A percentile compares a stretch with the other conserved stretches of the same genome.
Evolutionary conservation across 306 rosid species (phyloP).

Genomic region (Casuarina equisetifolia): DNA sequence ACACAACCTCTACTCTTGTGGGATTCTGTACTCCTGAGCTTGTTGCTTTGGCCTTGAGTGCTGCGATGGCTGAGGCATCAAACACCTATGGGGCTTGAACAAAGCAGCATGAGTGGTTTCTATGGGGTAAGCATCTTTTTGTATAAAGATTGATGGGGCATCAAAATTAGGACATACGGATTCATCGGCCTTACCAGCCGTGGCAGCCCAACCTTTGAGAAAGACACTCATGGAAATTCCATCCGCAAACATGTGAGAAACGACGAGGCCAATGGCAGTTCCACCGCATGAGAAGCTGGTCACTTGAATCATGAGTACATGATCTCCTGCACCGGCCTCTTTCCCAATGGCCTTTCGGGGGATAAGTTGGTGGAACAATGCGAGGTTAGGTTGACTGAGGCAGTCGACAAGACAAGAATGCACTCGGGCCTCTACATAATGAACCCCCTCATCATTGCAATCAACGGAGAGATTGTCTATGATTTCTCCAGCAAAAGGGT

Average conservation of each 20-base stretch:
- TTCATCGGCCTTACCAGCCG: not conserved
- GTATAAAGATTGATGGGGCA: not conserved
- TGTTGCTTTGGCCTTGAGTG: conserved; percentile 1
- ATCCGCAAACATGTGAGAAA: conserved; percentile 19
- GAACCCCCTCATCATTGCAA: conserved; percentile 23
- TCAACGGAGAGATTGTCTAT: conserved; percentile 23
- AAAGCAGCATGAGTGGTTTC: not conserved
- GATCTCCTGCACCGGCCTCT: not conserved
- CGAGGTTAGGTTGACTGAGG: conserved; percentile 6
- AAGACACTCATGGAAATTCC: not conserved
- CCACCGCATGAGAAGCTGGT: conserved; percentile 22
- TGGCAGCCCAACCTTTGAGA: conserved; percentile 20
- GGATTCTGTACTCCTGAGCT: not conserved
- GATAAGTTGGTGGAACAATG: not conserved
- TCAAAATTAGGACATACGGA: conserved; percentile 2
- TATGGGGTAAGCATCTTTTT: not conserved
- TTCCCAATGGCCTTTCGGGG: not conserved
- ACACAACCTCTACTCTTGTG: conserved; percentile 5
- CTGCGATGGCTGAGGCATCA: conserved; percentile 11
- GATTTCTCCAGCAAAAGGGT: conserved; percentile 32
- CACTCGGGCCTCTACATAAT: conserved; percentile 2
- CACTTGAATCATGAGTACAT: not conserved
- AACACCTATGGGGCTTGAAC: not conserved
- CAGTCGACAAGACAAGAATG: not conserved
- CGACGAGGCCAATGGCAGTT: not conserved